Base-by-base conservation (phyloP, 306 rosid species). In the Acmispon strigosus region DNA sequence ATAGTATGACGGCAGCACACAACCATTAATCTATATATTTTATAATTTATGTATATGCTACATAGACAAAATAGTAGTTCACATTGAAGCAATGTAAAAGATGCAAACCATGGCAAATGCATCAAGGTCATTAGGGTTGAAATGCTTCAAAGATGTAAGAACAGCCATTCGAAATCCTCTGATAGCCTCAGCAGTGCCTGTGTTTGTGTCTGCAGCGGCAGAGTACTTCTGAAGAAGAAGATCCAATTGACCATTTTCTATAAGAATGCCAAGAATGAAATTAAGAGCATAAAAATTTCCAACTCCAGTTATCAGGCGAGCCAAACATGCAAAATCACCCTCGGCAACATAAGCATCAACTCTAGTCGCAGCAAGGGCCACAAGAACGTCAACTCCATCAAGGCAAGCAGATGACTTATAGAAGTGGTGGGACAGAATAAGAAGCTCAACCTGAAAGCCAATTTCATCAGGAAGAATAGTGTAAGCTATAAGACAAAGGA, bases 351-450 rank as follows among this genome's bases (percentile, higher is more conserved):
- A 93, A 56, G 92, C 93, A 27, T 93, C 98, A 29, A 93, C 96
- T 87, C 97, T 90, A 10, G 97, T 93, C 13, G 98, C 94, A 58
- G 98, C 98, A 78, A 93, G 98, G 79, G 98, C 89, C 58, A 90
- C 98, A 61, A 93, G 98, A 72, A 93, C 98, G 89, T 93, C 98
- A 74, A 90, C 98, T 78, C 98, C 98, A 77, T 93, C 98, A 49
- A 93, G 96, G 88, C 98, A 93, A 74, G 98, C 88, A 24, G 98
- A 93, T 83, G 88, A 89, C 62, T 90, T 93, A 90, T 93, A 90
- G 84, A 93, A 93, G 86, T 93, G 98, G 69, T 90, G 98, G 32
- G 98, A 90, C 66, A 93, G 82, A 80, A 93, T 93, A 66, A 93
- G 93, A 71, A 93, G 98, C 87, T 93, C 98, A 69, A 93, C 98